Evolutionary conservation across 257 asterid species (phyloP).

Genomic region (Buddleja alternifolia): DNA sequence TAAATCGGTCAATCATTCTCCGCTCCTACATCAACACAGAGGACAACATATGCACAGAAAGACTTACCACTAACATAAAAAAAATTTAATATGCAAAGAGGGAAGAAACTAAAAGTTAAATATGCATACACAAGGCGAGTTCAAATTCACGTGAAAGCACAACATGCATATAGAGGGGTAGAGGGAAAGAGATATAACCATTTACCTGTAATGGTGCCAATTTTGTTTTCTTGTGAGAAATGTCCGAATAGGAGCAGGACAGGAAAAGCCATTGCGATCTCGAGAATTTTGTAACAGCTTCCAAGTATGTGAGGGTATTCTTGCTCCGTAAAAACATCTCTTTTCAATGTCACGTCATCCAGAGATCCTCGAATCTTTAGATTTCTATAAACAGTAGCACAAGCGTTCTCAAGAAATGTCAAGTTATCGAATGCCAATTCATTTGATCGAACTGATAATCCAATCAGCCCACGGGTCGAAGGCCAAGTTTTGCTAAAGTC

Average conservation of each 20-base stretch:
- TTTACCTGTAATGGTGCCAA: conserved; percentile 82
- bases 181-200: background rate
- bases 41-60: background rate
- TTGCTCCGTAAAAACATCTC: conserved; percentile 48
- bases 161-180: conserved; percentile 10
- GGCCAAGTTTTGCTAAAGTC: conserved; percentile 9
- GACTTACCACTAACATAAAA: conserved; percentile 2
- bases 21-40: conserved; percentile 69
- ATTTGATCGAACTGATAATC: conserved; percentile 8
- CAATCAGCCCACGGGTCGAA: conserved; percentile 20
- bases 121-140: conserved; percentile 14
- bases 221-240: conserved; percentile 49
- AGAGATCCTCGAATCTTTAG: conserved; percentile 16
- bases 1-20: conserved; percentile 76
- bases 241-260: conserved; percentile 57
- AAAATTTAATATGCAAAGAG: background rate
- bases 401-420: background rate
- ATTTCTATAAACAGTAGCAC: conserved; percentile 15
- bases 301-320: conserved; percentile 35
- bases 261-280: conserved; percentile 47
- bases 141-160: conserved; percentile 1
- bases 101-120: background rate
- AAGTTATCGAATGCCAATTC: background rate
- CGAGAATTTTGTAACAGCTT: conserved; percentile 34
- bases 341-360: conserved; percentile 27